Base-by-base conservation (phyloP, 495 filamentous ascomycete genomes). In the Acidiella bohemica region DNA sequence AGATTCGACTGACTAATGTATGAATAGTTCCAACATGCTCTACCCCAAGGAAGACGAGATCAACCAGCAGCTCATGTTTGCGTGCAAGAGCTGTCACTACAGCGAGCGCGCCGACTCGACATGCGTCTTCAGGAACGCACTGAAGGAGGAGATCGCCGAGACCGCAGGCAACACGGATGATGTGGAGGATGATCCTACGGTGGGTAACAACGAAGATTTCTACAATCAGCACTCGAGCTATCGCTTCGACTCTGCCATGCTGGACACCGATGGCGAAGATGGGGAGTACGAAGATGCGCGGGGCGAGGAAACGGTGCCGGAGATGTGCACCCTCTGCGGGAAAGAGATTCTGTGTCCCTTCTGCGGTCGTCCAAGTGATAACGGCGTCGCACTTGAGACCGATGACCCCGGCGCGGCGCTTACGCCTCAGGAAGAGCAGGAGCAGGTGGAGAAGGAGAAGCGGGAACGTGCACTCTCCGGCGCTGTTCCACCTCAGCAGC, bases 141-240 rank as follows among this genome's bases (percentile, higher is more conserved):
- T 95, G 37, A 81, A 80, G 64, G 87, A 77, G 47, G 77, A 82
- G 35, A 81, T 86, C 11, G 86, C 86, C 37, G 88, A 95, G 62
- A 96, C 90, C 34, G 88, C 92, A 36, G 90, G 90, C 60, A 88
- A 96, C 42, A 94, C 87, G 28, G 83, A 92, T 62, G 90, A 99
- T 63, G 86, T 99, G 42, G 84, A 75, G 58, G 81, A 77, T 49
- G 90, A 99, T 70, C 90, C 90, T 60, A 99, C 92, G 75, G 87
- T 96, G 73, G 68, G 87, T 93, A 10, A 38, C 24, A 34, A 40
- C 19, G 32, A 32, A 7, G 17, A 39, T 8, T 5, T 32, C 17
- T 29, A 21, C 21, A 22, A 41, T 39, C 13, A 25, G n/a, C 25
- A 27, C 25, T n/a, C 25, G 12, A 17, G n/a, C 27, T 43, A 36